phyloP scores from a whole-genome alignment of 306 rosid genomes.

The Cicer pinnatifidum region DNA sequence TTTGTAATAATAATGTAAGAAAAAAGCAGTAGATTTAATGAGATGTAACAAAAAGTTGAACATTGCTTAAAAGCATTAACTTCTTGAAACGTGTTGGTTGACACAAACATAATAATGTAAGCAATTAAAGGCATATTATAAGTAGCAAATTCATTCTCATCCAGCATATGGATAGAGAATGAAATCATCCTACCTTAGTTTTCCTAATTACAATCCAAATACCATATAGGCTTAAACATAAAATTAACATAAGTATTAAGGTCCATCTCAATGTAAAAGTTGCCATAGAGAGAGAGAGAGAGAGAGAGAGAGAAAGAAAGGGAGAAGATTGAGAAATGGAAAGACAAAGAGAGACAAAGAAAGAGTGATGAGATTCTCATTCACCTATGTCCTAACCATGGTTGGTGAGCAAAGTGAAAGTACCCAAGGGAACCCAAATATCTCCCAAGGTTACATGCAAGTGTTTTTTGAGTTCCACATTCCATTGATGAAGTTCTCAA shows the following conservation, averaged over 20 bases:
- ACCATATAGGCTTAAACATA: conserved; percentile 64
- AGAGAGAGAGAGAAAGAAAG: no score
- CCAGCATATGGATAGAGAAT: conserved; percentile 54
- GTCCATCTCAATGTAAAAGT: conserved; percentile 63
- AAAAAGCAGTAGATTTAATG: not conserved
- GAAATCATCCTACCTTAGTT: conserved; percentile 56
- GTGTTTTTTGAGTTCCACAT: conserved; percentile 76
- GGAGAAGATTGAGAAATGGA: conserved; percentile 33
- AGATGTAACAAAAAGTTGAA: conserved; percentile 37
- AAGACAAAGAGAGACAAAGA: conserved; percentile 26
- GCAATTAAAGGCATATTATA: conserved; percentile 56
- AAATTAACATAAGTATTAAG: conserved; percentile 60
- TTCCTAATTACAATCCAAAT: conserved; percentile 73
- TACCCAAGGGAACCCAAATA: conserved; percentile 97
- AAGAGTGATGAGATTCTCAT: conserved; percentile 45
- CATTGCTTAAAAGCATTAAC: conserved; percentile 38
- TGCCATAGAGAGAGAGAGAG: conserved; percentile 35
- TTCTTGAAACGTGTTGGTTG: conserved; percentile 38
- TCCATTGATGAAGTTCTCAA: conserved; percentile 78
- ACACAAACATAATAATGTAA: conserved; percentile 43
- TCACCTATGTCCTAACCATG: conserved; percentile 99
- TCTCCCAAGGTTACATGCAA: conserved; percentile 87
- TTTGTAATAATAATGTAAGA: not conserved
- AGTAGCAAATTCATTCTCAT: conserved; percentile 66
- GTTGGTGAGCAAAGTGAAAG: conserved; percentile 82